phyloP scores from a whole-genome alignment of 2,329 filamentous ascomycete genomes.

The Scopulariopsis brevicaulis region DNA sequence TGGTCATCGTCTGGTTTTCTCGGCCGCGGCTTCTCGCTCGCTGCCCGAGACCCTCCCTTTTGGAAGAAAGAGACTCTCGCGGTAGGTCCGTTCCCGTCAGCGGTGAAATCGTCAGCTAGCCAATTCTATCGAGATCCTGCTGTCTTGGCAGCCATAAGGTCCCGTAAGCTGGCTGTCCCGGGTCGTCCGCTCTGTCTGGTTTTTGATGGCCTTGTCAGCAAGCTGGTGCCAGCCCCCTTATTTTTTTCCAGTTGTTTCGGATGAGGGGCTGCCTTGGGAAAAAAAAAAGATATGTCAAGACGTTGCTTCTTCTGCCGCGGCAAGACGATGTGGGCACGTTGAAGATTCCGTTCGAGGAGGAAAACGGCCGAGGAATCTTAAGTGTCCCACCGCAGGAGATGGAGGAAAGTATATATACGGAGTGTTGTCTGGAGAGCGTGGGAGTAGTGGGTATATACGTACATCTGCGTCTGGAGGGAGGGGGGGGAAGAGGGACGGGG shows the following conservation, averaged over 20 bases:
- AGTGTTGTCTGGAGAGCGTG: not conserved
- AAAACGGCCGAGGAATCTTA: not conserved
- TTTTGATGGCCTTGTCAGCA: not conserved
- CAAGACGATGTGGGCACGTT: not conserved
- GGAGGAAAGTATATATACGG: constrained; percentile 1
- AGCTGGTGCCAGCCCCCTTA: not conserved
- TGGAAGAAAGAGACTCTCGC: not conserved
- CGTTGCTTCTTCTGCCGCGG: not conserved
- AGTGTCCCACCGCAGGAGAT: not conserved
- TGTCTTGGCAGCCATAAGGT: not conserved
- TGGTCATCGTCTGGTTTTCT: constrained; percentile 1
- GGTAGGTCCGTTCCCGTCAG: not conserved
- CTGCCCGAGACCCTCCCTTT: not conserved
- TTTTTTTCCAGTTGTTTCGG: not conserved
- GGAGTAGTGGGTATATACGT: constrained; percentile 3
- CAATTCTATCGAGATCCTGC: not conserved
- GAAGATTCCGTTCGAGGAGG: not conserved
- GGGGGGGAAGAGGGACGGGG: not conserved
- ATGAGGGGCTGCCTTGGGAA: not conserved
- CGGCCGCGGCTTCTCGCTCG: not conserved
- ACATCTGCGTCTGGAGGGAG: not conserved
- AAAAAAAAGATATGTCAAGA: not conserved
- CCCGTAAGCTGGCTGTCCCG: not conserved
- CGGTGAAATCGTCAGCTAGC: not conserved
- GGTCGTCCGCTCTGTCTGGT: not conserved